Conservation (phyloP, 345 rosid genomes). For the Gossypium thurberi region DNA sequence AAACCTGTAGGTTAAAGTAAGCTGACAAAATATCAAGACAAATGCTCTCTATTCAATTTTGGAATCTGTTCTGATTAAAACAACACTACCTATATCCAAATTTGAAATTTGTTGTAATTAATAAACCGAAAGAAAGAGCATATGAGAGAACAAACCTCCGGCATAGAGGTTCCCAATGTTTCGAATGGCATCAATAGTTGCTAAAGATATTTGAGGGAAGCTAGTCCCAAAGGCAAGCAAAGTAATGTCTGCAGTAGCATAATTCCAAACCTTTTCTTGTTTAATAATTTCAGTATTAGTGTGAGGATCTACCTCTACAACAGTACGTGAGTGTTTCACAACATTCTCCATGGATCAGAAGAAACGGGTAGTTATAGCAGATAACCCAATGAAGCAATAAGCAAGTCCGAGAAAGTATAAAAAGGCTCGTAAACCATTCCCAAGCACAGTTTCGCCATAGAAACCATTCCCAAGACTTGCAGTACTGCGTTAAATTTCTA, state of each 20-base stretch:
- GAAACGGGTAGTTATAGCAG: too few relatives aligned
- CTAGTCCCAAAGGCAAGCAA: conserved; percentile 93
- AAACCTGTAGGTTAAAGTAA: conserved; percentile 37
- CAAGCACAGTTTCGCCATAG: too few relatives aligned
- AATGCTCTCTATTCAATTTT: not conserved
- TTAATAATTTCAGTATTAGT: too few relatives aligned
- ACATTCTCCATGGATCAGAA: too few relatives aligned
- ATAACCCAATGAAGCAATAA: too few relatives aligned
- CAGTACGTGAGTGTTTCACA: too few relatives aligned
- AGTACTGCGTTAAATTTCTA: too few relatives aligned
- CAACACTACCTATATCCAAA: not conserved
- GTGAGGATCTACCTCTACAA: too few relatives aligned
- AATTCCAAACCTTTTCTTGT: conserved; percentile 84
- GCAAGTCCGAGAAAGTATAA: too few relatives aligned
- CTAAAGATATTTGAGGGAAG: conserved; percentile 91
- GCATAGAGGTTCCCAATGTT: conserved; percentile 63
- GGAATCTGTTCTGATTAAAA: not conserved
- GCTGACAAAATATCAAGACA: conserved; percentile 6
- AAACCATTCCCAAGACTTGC: too few relatives aligned
- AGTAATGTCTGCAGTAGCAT: conserved; percentile 74
- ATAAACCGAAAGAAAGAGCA: not conserved
- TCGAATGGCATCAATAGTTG: conserved; percentile 80
- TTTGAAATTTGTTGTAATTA: not conserved
- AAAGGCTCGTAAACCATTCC: too few relatives aligned
- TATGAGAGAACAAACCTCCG: conserved; percentile 54